Evolutionary conservation across 1,284 basidiomycete genomes (phyloP), one percentile per base, ranked within the genome.

Genomic region (Naganishia albida): DNA sequence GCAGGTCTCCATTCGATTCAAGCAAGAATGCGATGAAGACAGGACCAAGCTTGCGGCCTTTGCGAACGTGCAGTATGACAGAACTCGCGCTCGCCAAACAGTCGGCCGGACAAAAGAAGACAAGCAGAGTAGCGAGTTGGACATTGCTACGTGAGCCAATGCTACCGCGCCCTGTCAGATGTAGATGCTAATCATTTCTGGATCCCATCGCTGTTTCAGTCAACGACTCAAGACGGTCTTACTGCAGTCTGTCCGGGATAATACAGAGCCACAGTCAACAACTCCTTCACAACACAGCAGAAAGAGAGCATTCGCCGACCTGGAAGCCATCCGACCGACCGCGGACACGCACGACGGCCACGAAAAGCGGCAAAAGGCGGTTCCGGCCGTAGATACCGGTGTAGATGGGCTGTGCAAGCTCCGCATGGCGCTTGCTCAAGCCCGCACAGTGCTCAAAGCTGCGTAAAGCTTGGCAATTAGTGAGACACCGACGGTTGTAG

Each of bases 301-400:
- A 16, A 60, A 60, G 49, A 46, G 57, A 26, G 49, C 57, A 23
- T 60, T 40, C 30, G 57, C 57, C 34, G 57, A 46, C 20, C 20
- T 50, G 2, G 57, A 60, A 26, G 28, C 49, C 2, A 10, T 53
- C 12, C 34, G 15, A 12, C 20, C 23, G 23, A 7, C 46, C 8
- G n/a, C 16, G 2, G 25, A 12, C 23, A 25, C 46, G 15, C 15
- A 15, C 28, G 20, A n/a, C 20, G 26, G 3, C 34, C 43, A 38
- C 18, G 57, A 50, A 8, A 60, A 60, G 25, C 46, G 57, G 18
- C 57, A 60, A 23, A 60, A 50, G 25, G 34, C 57, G 13, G 44
- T 48, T 8, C 34, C 43, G 2, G 10, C 10, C 44, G 26, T 38
- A 3, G 44, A 8, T 0, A 3, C 43, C 13, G 15, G 7, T 13